Base-by-base conservation (phyloP, 169 alveolate species). In the Plasmodium chabaudi region DNA sequence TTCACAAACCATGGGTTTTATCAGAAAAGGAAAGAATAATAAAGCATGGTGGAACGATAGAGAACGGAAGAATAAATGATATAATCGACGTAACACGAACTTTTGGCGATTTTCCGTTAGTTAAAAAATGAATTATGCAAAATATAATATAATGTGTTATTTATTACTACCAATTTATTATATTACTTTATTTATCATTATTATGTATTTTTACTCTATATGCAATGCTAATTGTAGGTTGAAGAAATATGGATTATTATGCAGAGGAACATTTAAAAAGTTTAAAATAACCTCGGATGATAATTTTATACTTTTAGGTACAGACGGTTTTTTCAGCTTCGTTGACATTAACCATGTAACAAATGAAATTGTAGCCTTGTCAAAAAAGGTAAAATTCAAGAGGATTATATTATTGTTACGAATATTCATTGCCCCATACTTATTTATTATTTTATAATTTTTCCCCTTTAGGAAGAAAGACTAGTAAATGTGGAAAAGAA, bases 291-390 rank as follows among this genome's bases (percentile, higher is more conserved):
- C 77, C 39, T 75, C 87, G 9, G 93, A 94, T 27, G 98, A 97
- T 87, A 98, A 97, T 75, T 98, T 98, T 91, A 93, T 98, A 42
- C 88, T 98, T 68, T 71, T 98, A 84, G 99, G 98, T 10, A 98
- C 99, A 75, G 99, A 98, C 94, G 99, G 99, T 5, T 97, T 98
- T 59, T 98, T 99, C 98, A 98, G 97, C 88, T 75, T 70, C 42
- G 91, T 91, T 70, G 89, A 77, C 27, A 79, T 89, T 10, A 55
- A 60, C 19, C 84, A 92, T 44, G 88, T 87, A 49, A 77, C 72
- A 25, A 39, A 53, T 10, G 77, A 67, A 34, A 87, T 88, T 19
- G 55, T 71, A 5, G 67, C 72, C 34, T 39, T 86, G n/a, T 68
- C 87, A 21, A 82, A 86, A 57, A 79, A 89, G 91, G 91, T 69